Evolutionary conservation across 2,329 filamentous ascomycete genomes (phyloP).

Genomic region (Penicillium griseofulvum): DNA sequence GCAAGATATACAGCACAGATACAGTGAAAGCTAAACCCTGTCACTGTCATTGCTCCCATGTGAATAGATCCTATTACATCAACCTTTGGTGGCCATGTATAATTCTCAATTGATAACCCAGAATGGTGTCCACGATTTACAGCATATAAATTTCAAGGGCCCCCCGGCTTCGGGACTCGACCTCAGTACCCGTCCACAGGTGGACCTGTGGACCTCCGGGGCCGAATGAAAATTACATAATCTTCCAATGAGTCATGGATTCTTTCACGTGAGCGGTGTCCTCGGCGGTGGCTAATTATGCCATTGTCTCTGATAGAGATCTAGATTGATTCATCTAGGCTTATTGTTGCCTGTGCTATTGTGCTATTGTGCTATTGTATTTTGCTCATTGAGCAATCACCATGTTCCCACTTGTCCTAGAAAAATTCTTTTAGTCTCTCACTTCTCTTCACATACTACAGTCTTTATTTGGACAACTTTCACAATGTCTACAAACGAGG

Average conservation of each 20-base stretch:
- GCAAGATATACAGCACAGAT: background rate
- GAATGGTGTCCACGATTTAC: background rate
- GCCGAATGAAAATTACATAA: constrained; percentile 1
- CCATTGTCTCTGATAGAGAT: constrained; percentile 7
- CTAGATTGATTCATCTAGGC: background rate
- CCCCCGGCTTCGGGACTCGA: too few species aligned
- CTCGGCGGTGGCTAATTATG: constrained; percentile 15
- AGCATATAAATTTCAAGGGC: background rate
- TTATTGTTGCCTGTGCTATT: background rate
- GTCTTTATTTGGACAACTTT: background rate
- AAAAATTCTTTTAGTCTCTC: background rate
- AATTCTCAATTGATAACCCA: background rate
- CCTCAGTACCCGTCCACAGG: too few species aligned
- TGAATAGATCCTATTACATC: background rate
- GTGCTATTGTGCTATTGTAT: background rate
- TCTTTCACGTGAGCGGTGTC: constrained; percentile 8
- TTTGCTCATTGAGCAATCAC: background rate
- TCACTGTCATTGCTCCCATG: background rate
- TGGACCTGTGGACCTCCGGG: too few species aligned
- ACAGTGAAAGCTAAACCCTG: background rate
- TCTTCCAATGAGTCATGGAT: background rate
- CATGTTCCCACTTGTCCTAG: background rate
- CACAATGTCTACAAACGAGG: constrained; percentile 41
- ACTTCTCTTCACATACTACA: background rate
- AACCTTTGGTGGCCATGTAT: background rate